Percentiles rank a stretch among this genome's conserved stretches.
phyloP scores from a whole-genome alignment of 2,329 filamentous ascomycete genomes.

The Pseudocercospora musae region DNA sequence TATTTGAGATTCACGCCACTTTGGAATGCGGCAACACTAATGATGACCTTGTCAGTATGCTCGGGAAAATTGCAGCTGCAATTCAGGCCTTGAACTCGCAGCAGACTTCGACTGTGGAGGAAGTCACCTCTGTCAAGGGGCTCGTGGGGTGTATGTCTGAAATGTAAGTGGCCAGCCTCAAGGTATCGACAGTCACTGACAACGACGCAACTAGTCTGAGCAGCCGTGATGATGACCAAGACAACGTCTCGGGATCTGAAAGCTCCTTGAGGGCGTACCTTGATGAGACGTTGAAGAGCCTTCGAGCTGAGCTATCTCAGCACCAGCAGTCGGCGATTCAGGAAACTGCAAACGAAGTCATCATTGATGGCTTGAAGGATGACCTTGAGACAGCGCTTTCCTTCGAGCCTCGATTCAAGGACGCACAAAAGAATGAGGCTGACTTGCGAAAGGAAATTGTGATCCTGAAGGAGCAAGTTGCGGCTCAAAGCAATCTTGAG shows the following conservation, averaged over 20 bases:
- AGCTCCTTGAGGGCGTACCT: conserved; percentile 12
- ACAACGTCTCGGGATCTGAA: neutral
- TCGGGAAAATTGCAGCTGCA: conserved; percentile 23
- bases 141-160: conserved; percentile 20
- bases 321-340: conserved; percentile 20
- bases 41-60: conserved; percentile 10
- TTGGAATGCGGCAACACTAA: conserved; percentile 9
- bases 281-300: conserved; percentile 17
- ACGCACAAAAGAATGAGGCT: neutral
- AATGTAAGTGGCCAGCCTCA: conserved; percentile 9
- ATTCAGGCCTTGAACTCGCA: conserved; percentile 21
- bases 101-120: conserved; percentile 15
- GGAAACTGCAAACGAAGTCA: conserved; percentile 16
- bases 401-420: neutral
- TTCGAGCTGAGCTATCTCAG: conserved; percentile 20
- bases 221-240: neutral
- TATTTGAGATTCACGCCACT: conserved; percentile 22
- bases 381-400: conserved; percentile 9
- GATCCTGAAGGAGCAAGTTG: conserved; percentile 7
- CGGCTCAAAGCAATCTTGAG: neutral
- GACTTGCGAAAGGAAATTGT: neutral
- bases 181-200: neutral
- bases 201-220: neutral
- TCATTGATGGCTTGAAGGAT: conserved; percentile 16
- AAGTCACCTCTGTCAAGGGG: conserved; percentile 21